Conservation (phyloP, 768 basidiomycete genomes). For the Boletus reticuloceps region DNA sequence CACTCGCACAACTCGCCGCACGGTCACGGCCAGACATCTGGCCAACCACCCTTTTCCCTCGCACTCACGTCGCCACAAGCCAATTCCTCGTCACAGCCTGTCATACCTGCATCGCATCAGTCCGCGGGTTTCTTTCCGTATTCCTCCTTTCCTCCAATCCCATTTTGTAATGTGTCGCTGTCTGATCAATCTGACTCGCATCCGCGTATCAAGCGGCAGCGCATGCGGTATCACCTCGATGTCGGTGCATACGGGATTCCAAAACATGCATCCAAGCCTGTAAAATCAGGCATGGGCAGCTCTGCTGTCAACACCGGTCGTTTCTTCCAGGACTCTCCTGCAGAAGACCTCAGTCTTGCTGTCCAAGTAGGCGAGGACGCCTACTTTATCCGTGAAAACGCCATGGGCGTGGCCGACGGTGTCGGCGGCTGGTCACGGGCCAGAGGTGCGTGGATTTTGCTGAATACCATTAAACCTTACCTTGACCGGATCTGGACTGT, state of each 20-base stretch:
- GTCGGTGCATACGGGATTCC: conserved; percentile 86
- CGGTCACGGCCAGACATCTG: conserved; percentile 32
- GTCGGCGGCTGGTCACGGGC: conserved; percentile 85
- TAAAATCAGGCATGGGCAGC: conserved; percentile 29
- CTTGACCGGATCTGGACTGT: not conserved
- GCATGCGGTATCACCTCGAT: conserved; percentile 53
- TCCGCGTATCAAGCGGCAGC: conserved; percentile 31
- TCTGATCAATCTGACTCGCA: conserved; percentile 27
- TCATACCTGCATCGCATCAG: conserved; percentile 29
- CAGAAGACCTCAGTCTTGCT: conserved; percentile 45
- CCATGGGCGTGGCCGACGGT: conserved; percentile 93
- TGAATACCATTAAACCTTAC: conserved; percentile 4
- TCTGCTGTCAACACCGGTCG: conserved; percentile 18
- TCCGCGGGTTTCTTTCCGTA: conserved; percentile 36
- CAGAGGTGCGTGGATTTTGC: conserved; percentile 34
- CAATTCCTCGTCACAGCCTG: conserved; percentile 28
- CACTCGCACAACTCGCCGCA: conserved; percentile 35
- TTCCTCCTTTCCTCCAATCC: conserved; percentile 32
- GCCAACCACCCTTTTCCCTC: conserved; percentile 37
- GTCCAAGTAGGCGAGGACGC: conserved; percentile 92
- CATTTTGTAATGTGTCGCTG: conserved; percentile 26
- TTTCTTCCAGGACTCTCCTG: conserved; percentile 28
- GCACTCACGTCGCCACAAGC: conserved; percentile 45
- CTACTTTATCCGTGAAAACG: conserved; percentile 78
- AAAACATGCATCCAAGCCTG: conserved; percentile 41